Percentiles rank a stretch among this genome's conserved stretches.
Evolutionary conservation across 176 grass and related monocot species (phyloP).

Genomic region (Musa acuminata): DNA sequence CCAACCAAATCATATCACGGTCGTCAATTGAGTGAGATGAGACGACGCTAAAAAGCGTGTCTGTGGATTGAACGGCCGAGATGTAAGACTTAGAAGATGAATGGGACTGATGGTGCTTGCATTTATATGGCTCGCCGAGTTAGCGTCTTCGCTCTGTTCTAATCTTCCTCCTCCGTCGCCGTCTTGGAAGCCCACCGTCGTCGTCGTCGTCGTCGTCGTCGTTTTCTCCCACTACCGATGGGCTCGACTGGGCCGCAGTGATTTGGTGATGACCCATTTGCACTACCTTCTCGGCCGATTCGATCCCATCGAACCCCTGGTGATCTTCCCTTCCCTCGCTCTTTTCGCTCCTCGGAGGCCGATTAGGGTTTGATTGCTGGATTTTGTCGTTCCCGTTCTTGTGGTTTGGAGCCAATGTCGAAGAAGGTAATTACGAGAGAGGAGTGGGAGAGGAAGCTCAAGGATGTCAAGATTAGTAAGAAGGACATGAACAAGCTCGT

Average conservation of each 20-base stretch:
- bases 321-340: not conserved
- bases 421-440: slow-evolving; percentile 84
- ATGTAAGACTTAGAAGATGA: too few relatives aligned
- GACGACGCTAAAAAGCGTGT: too few relatives aligned
- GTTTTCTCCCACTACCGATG: not conserved
- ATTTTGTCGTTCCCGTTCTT: not conserved
- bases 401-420: slow-evolving; percentile 33
- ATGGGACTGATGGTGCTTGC: too few relatives aligned
- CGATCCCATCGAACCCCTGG: not conserved
- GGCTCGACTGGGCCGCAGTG: not conserved
- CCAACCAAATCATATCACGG: too few relatives aligned
- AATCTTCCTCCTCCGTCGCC: not conserved
- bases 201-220: not conserved
- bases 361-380: not conserved
- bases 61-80: too few relatives aligned
- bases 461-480: slow-evolving; percentile 86
- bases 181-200: not conserved
- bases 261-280: not conserved
- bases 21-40: too few relatives aligned
- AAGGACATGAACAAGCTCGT: slow-evolving; percentile 22
- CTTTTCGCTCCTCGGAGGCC: not conserved
- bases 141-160: too few relatives aligned
- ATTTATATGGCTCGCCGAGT: too few relatives aligned
- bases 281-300: not conserved
- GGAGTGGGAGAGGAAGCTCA: slow-evolving; percentile 93